Evolutionary conservation across 352 stramenopile species (phyloP).

Genomic region (Phytopythium sindhum): DNA sequence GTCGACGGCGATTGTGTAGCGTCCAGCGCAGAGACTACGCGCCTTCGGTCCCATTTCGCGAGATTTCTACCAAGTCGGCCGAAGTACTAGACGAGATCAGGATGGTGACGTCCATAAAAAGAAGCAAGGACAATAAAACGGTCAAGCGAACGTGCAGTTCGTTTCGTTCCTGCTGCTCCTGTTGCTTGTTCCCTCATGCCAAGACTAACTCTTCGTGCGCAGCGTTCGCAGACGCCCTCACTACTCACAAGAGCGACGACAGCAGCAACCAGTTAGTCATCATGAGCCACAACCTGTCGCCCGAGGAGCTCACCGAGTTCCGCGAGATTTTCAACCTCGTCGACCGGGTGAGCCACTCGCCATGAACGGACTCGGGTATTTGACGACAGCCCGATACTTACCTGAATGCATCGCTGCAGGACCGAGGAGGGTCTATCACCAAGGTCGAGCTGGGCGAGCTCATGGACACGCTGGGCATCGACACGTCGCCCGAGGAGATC

Average conservation of each 20-base stretch:
- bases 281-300: slow-evolving; percentile 64
- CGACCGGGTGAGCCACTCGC: slow-evolving; percentile 52
- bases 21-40: neutral
- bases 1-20: too few relatives aligned
- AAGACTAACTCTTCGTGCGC: neutral
- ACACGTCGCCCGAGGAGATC: slow-evolving; percentile 91
- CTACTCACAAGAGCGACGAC: neutral
- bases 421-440: slow-evolving; percentile 91
- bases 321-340: slow-evolving; percentile 95
- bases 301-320: slow-evolving; percentile 89
- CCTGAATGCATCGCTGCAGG: slow-evolving; percentile 28
- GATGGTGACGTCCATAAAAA: neutral
- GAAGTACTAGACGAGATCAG: neutral
- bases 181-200: neutral
- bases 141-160: neutral
- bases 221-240: too few relatives aligned
- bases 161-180: neutral
- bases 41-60: neutral
- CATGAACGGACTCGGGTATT: neutral
- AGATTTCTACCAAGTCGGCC: neutral
- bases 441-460: slow-evolving; percentile 93
- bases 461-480: slow-evolving; percentile 93
- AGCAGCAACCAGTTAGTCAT: neutral
- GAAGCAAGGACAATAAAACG: neutral
- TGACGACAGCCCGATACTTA: neutral